Percentiles rank a stretch among this genome's conserved stretches.
Conservation (phyloP, 805 yeast species). For the Pichia rugopelliculosa region DNA sequence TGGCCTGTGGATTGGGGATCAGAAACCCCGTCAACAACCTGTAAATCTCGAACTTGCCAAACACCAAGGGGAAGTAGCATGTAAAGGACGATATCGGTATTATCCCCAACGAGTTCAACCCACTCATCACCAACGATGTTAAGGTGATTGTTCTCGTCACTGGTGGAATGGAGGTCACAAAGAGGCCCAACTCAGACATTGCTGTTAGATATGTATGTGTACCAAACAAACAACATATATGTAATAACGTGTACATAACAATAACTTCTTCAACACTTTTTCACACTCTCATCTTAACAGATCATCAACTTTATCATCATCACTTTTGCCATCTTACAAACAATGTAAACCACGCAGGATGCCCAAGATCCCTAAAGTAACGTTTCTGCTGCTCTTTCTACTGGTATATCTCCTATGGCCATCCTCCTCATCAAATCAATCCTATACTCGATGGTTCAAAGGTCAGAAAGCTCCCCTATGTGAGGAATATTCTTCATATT, state of each 20-base stretch:
- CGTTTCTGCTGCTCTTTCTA: neutral
- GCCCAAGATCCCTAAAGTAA: neutral
- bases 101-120: constrained; percentile 30
- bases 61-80: constrained; percentile 27
- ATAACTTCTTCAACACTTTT: neutral
- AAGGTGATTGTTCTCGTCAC: constrained; percentile 52
- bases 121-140: constrained; percentile 38
- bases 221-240: neutral
- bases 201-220: neutral
- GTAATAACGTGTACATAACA: too few relatives aligned
- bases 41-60: constrained; percentile 34
- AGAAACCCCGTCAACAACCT: constrained; percentile 45
- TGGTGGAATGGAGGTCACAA: constrained; percentile 46
- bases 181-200: constrained; percentile 30
- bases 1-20: constrained; percentile 34
- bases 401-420: neutral
- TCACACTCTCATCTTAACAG: too few relatives aligned
- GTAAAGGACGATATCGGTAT: constrained; percentile 19
- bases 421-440: neutral
- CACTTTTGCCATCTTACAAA: neutral
- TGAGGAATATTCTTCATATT: constrained; percentile 56
- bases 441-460: constrained; percentile 16
- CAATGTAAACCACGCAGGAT: neutral
- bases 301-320: neutral
- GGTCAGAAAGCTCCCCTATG: constrained; percentile 31